Conservation (phyloP, 176 grass and related monocot species). For the Dendrocalamus sinicus region DNA sequence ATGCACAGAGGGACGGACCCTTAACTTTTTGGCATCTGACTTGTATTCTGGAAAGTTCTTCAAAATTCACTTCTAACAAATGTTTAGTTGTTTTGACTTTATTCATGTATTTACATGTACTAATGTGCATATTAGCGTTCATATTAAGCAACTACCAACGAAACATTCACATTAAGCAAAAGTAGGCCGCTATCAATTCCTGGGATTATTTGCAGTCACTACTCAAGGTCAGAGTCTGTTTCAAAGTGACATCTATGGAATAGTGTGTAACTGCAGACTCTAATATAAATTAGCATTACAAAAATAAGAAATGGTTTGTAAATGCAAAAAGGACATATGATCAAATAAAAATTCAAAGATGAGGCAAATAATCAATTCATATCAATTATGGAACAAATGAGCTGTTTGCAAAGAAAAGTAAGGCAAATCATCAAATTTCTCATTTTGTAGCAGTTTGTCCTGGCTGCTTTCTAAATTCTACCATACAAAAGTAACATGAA, state of each 20-base stretch:
- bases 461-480: slow-evolving; percentile 3
- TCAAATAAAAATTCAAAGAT: too few species aligned
- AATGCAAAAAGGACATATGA: too few species aligned
- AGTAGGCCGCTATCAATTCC: not conserved
- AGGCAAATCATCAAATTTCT: too few species aligned
- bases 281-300: too few species aligned
- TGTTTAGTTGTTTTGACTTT: not conserved
- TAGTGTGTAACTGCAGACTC: not conserved
- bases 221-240: not conserved
- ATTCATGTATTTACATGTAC: not conserved
- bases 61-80: not conserved
- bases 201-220: not conserved
- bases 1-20: not conserved
- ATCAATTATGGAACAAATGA: too few species aligned
- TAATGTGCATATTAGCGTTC: not conserved
- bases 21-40: slow-evolving; percentile 27
- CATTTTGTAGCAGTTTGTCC: not conserved
- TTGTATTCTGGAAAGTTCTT: not conserved
- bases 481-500: slow-evolving; percentile 10
- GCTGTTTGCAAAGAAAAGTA: too few species aligned
- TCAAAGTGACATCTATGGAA: not conserved
- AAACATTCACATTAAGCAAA: not conserved
- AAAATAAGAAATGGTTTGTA: too few species aligned
- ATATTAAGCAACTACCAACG: too few species aligned
- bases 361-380: too few species aligned